Conservation (phyloP, 1,284 basidiomycete genomes). For the Rhodotorula sp. region DNA sequence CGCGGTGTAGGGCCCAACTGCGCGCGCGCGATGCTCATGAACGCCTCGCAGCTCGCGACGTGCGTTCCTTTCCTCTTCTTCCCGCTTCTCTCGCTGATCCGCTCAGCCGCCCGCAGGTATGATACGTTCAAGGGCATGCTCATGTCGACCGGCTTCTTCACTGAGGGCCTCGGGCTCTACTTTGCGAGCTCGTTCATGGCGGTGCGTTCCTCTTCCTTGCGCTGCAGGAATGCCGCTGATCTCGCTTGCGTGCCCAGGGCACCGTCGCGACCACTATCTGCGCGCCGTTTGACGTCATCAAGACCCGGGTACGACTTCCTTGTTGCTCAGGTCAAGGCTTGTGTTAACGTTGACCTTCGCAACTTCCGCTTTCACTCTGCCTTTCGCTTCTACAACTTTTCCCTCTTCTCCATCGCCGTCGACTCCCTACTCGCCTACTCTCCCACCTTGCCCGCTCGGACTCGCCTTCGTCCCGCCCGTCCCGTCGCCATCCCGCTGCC, state of each 20-base stretch:
- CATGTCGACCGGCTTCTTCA: constrained; percentile 67
- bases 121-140: constrained; percentile 85
- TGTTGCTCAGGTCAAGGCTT: not conserved
- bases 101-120: constrained; percentile 60
- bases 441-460: not conserved
- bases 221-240: constrained; percentile 2
- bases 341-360: no score
- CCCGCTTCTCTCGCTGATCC: not conserved
- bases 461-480: not conserved
- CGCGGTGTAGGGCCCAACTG: constrained; percentile 85
- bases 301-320: constrained; percentile 57
- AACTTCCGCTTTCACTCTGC: no score
- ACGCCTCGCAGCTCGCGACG: constrained; percentile 86
- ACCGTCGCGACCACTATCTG: constrained; percentile 92
- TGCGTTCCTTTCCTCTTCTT: constrained; percentile 53
- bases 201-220: constrained; percentile 56
- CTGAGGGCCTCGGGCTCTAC: constrained; percentile 78
- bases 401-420: no score
- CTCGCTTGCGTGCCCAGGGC: constrained; percentile 57
- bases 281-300: constrained; percentile 87
- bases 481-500: not conserved
- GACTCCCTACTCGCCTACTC: no score
- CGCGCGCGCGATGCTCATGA: constrained; percentile 83
- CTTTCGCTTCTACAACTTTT: no score
- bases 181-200: constrained; percentile 83